Evolutionary conservation across 164 flowering plant species (phyloP).

Genomic region (Nelumbo lutea): DNA sequence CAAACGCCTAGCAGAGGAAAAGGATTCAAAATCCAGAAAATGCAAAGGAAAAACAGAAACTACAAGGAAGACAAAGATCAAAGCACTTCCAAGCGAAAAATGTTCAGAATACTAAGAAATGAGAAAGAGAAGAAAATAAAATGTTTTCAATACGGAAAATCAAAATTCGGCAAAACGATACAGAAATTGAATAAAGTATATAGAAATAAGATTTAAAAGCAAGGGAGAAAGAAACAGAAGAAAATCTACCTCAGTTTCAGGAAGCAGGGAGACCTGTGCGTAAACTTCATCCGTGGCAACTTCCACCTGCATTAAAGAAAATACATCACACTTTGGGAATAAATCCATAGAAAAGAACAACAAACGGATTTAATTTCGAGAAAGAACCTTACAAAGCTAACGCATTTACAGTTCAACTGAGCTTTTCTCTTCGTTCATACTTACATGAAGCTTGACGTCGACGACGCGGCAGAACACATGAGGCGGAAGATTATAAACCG

Average conservation of each 20-base stretch:
- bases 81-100: neutral
- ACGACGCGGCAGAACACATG: slow-evolving; percentile 87
- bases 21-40: neutral
- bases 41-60: neutral
- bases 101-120: too few species aligned
- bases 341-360: slow-evolving; percentile 1
- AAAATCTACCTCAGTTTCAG: slow-evolving; percentile 60
- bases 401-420: neutral
- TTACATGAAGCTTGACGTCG: slow-evolving; percentile 84
- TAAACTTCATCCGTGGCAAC: slow-evolving; percentile 77
- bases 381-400: neutral
- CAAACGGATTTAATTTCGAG: neutral
- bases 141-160: neutral
- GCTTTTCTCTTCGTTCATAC: slow-evolving; percentile 11
- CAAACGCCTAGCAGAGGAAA: neutral
- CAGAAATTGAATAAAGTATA: neutral
- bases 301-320: slow-evolving; percentile 54
- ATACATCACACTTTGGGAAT: neutral
- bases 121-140: too few species aligned
- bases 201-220: neutral
- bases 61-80: neutral
- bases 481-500: slow-evolving; percentile 52
- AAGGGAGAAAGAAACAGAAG: neutral
- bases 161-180: slow-evolving; percentile 1
- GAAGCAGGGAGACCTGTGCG: slow-evolving; percentile 76